A percentile compares a stretch with the other conserved stretches of the same genome.
Conservation (phyloP, 257 asterid genomes). For the Lavandula angustifolia region DNA sequence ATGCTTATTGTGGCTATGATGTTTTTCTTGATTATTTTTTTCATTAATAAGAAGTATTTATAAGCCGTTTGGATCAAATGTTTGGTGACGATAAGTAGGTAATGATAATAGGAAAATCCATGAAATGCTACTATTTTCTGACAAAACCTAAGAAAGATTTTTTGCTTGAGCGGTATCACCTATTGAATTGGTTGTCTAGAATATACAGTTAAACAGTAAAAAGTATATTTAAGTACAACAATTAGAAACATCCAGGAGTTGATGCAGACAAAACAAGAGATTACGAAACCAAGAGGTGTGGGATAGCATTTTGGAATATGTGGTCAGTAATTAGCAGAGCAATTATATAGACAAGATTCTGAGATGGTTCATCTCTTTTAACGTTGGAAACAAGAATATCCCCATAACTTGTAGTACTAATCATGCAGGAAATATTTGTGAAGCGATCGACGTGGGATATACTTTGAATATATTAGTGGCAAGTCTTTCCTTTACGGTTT, state of each 20-base stretch:
- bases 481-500: not conserved
- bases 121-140: not conserved
- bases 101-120: not conserved
- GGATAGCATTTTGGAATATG: conserved; percentile 10
- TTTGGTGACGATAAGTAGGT: conserved; percentile 9
- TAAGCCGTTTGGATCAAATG: conserved; percentile 1
- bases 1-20: conserved; percentile 22
- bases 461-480: not conserved
- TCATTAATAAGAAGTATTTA: conserved; percentile 1
- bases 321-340: not conserved
- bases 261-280: not conserved
- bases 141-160: conserved; percentile 30
- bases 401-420: not conserved
- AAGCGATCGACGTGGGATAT: conserved; percentile 17
- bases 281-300: not conserved
- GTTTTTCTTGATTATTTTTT: not conserved
- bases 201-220: not conserved
- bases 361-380: not conserved
- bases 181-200: not conserved
- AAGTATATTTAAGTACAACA: not conserved
- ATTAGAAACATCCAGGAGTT: conserved; percentile 21
- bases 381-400: conserved; percentile 34
- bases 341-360: not conserved
- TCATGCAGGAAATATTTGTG: not conserved
- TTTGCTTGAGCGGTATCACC: conserved; percentile 22